Base-by-base conservation (phyloP, 2,329 filamentous ascomycete genomes). In the Berkeleyomyces basicola region DNA sequence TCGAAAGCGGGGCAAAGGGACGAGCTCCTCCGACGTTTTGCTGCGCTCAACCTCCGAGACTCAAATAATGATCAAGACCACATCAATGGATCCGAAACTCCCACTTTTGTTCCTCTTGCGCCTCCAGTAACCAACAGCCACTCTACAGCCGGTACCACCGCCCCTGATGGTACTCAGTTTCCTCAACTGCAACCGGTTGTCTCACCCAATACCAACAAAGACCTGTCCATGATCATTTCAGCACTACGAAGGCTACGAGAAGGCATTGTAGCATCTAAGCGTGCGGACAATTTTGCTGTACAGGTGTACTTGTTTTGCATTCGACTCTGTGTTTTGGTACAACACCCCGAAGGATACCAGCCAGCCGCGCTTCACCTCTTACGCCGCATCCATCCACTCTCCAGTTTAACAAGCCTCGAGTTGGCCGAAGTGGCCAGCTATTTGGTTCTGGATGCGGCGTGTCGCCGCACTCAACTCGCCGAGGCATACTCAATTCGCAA, bases 201-300 rank as follows among this genome's bases (percentile, higher is more conserved):
- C 37, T 67, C 62, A 11, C 68, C 64, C 49, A 67, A 68, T 63
- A 72, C 67, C 67, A 76, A 80, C 63, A 79, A 81, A 10, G 81
- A 82, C 67, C 79, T 96, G 39, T 81, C 85, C 1, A 82, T 82
- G 23, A 83, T 97, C 61, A 79, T 96, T 61, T 82, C 88, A 69
- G 88, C 92, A 2, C 85, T 97, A 70, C 85, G 93, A 66, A 97
- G 96, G 72, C 82, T 99, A 40, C 84, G 93, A 63, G 93, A 99
- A 76, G 91, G 86, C 33, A 85, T 97, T 58, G 82, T 95, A 2
- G 88, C 88, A 10, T 85, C 87, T 7, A 82, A 84, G 61, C 83
- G 91, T 23, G 77, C 79, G 43, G 88, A 96, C 70, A 78, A 82
- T 61, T 99, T 99, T 73, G 85, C 92, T 1, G 83, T 87, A n/a